Percentiles rank a stretch among this genome's conserved stretches.
Evolutionary conservation across 2,329 filamentous ascomycete species (phyloP).

Genomic region (Chrysoporthe deuterocubensis): DNA sequence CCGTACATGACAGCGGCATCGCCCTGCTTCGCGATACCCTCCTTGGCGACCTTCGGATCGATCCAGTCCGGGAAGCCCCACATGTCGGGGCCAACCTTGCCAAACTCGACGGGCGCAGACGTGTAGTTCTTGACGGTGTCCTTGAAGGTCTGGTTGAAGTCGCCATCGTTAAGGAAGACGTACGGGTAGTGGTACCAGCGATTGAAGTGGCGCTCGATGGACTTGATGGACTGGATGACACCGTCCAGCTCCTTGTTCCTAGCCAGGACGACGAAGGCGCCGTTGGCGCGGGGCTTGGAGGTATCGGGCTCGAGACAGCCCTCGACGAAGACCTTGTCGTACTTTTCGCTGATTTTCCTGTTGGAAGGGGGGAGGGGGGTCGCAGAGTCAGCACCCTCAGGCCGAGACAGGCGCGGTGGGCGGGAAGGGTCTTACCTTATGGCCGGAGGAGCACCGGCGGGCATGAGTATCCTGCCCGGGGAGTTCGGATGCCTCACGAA

Average conservation of each 20-base stretch:
- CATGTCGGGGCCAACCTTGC: constrained; percentile 86
- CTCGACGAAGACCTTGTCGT: constrained; percentile 94
- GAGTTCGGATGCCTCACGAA: constrained; percentile 88
- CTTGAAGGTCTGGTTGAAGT: constrained; percentile 95
- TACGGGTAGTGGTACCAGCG: constrained; percentile 99
- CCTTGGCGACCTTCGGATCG: constrained; percentile 88
- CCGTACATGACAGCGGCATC: constrained; percentile 99
- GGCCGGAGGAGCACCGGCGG: constrained; percentile 82
- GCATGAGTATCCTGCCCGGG: constrained; percentile 81
- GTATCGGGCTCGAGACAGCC: constrained; percentile 86
- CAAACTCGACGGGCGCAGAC: constrained; percentile 87
- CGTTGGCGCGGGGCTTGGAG: constrained; percentile 82
- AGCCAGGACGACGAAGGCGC: constrained; percentile 92
- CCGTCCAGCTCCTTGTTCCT: constrained; percentile 96
- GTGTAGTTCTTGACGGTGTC: constrained; percentile 88
- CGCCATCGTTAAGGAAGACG: constrained; percentile 95
- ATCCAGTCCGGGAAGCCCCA: constrained; percentile 99
- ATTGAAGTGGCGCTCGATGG: constrained; percentile 98
- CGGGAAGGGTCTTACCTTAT: constrained; percentile 72
- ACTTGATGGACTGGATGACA: constrained; percentile 95
- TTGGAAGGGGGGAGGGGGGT: constrained; percentile 13
- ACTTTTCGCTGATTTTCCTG: constrained; percentile 94
- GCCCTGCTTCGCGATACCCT: constrained; percentile 95
- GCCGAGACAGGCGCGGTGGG: not conserved
- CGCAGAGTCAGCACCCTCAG: not conserved